Evolutionary conservation across 2,329 filamentous ascomycete species (phyloP).

Genomic region (Trichophyton schoenleinii): DNA sequence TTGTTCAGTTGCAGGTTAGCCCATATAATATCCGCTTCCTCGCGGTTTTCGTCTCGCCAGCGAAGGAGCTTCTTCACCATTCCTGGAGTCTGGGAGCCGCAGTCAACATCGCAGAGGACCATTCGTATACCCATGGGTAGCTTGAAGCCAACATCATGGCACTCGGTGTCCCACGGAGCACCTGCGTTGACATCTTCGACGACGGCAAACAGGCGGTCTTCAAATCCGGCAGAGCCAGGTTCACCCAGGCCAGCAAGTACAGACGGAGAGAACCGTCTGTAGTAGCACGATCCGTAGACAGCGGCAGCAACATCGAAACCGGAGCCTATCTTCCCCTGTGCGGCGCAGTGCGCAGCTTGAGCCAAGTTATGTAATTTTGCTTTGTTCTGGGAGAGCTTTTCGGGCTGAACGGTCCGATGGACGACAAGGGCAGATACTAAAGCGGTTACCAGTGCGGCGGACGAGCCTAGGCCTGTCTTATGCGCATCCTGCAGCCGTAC

Average conservation of each 20-base stretch:
- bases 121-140: slow-evolving; percentile 64
- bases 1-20: slow-evolving; percentile 61
- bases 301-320: slow-evolving; percentile 93
- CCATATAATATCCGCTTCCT: slow-evolving; percentile 61
- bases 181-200: slow-evolving; percentile 47
- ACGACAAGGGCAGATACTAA: slow-evolving; percentile 47
- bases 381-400: slow-evolving; percentile 39
- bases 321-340: slow-evolving; percentile 90
- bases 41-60: slow-evolving; percentile 58
- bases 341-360: slow-evolving; percentile 85
- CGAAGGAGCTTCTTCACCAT: slow-evolving; percentile 89
- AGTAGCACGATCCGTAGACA: slow-evolving; percentile 81
- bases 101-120: slow-evolving; percentile 92
- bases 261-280: slow-evolving; percentile 79
- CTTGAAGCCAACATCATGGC: slow-evolving; percentile 54
- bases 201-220: slow-evolving; percentile 48
- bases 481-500: slow-evolving; percentile 66
- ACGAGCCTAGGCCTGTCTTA: slow-evolving; percentile 93
- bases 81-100: slow-evolving; percentile 79
- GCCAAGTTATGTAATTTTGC: slow-evolving; percentile 76
- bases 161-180: slow-evolving; percentile 64
- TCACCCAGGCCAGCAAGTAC: slow-evolving; percentile 58
- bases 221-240: slow-evolving; percentile 55
- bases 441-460: slow-evolving; percentile 82
- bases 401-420: slow-evolving; percentile 32